Percentiles rank a stretch among this genome's conserved stretches.
Conservation (phyloP, 2,329 filamentous ascomycete species). For the Ascochyta rabiei region DNA sequence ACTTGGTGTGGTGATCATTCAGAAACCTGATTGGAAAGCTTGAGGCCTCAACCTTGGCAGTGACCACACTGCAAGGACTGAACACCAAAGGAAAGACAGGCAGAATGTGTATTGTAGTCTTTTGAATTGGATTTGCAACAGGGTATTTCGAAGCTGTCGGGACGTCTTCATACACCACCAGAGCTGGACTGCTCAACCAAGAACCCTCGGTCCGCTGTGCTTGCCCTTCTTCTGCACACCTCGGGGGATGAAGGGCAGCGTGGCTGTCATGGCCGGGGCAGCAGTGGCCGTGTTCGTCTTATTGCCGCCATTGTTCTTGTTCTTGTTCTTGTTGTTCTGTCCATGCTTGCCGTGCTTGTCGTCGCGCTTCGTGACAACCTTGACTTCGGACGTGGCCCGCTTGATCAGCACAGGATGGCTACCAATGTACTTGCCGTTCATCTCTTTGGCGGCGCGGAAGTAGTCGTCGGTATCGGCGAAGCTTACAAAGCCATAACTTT, state of each 20-base stretch:
- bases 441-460: constrained; percentile 94
- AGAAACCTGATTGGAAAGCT: no score
- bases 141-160: background rate
- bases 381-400: constrained; percentile 91
- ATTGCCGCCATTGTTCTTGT: constrained; percentile 41
- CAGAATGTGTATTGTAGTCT: background rate
- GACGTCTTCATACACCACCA: background rate
- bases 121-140: background rate
- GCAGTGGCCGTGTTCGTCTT: constrained; percentile 21
- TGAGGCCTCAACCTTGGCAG: no score
- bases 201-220: constrained; percentile 31
- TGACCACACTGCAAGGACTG: background rate
- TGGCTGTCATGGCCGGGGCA: constrained; percentile 14
- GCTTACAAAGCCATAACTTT: constrained; percentile 94
- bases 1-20: no score
- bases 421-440: constrained; percentile 99
- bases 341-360: constrained; percentile 43
- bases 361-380: constrained; percentile 66
- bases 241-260: constrained; percentile 34
- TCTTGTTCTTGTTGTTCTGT: constrained; percentile 53
- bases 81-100: background rate
- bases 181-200: constrained; percentile 28
- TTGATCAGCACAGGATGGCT: constrained; percentile 89
- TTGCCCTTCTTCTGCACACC: constrained; percentile 44
- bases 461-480: constrained; percentile 96